Conservation (phyloP, 805 yeast species). For the Ogataea methanolica region DNA sequence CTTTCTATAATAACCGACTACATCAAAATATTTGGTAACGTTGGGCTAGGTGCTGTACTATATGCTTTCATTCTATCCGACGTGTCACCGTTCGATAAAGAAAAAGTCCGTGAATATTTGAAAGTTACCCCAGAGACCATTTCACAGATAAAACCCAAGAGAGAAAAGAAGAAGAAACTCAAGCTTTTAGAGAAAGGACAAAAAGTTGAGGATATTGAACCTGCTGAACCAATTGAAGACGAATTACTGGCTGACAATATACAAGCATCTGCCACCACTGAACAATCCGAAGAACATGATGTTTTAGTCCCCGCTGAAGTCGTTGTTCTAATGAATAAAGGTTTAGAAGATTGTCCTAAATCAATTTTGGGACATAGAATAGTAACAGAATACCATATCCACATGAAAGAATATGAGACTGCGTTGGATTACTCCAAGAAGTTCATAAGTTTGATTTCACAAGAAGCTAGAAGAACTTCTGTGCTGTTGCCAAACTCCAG, state of each 20-base stretch:
- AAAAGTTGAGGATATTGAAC: constrained; percentile 12
- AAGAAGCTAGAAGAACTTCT: constrained; percentile 41
- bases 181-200: constrained; percentile 5
- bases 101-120: constrained; percentile 21
- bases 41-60: constrained; percentile 55
- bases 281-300: constrained; percentile 2
- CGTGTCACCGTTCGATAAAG: constrained; percentile 53
- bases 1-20: constrained; percentile 43
- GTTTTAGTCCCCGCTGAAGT: constrained; percentile 34
- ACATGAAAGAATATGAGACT: constrained; percentile 56
- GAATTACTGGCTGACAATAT: constrained; percentile 9
- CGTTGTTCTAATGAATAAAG: constrained; percentile 35
- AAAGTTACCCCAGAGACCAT: constrained; percentile 6
- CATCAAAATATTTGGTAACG: constrained; percentile 50
- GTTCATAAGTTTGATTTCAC: constrained; percentile 54
- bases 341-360: constrained; percentile 29
- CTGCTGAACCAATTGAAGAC: constrained; percentile 7
- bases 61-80: constrained; percentile 65
- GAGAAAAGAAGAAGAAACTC: constrained; percentile 11
- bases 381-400: constrained; percentile 53
- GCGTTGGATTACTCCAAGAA: constrained; percentile 57
- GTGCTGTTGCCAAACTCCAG: constrained; percentile 46
- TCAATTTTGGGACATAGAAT: constrained; percentile 65
- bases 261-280: neutral
- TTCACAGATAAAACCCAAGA: constrained; percentile 4